Conservation (phyloP, 495 filamentous ascomycete genomes). For the Lasiosphaeria hispida region DNA sequence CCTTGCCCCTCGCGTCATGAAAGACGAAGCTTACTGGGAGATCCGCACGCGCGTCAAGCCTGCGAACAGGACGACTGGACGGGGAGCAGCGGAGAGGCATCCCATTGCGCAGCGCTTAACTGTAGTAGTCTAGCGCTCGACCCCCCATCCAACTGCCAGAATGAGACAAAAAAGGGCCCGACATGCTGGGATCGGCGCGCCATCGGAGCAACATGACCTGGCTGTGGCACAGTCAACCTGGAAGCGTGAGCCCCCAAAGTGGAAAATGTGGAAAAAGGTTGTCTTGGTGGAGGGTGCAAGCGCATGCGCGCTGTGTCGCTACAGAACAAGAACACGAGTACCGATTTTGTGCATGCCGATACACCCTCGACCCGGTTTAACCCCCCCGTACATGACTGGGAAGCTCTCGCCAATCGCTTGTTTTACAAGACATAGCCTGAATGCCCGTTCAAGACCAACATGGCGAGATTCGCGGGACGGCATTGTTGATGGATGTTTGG, state of each 20-base stretch:
- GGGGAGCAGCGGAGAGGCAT: neutral
- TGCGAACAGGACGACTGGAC: neutral
- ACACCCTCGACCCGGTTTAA: neutral
- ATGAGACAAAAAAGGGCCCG: neutral
- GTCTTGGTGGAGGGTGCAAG: neutral
- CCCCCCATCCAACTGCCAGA: neutral
- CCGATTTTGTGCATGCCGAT: neutral
- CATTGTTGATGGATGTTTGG: conserved; percentile 5
- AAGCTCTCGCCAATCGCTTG: conserved; percentile 11
- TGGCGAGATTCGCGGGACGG: neutral
- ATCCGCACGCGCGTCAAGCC: too few species aligned
- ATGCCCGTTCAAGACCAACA: neutral
- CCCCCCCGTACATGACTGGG: neutral
- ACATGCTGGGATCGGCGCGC: neutral
- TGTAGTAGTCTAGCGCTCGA: neutral
- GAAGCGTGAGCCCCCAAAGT: neutral
- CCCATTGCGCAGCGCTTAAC: neutral
- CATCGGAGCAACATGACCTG: neutral
- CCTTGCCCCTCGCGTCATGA: too few species aligned
- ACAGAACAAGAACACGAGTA: neutral
- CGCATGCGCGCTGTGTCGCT: conserved; percentile 2
- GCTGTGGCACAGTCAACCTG: neutral
- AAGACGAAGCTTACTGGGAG: too few species aligned
- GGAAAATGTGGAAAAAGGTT: too few species aligned
- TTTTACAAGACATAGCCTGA: conserved; percentile 9